Evolutionary conservation across 2,329 filamentous ascomycete species (phyloP), one percentile per base, ranked within the genome.

Genomic region (Venturia pyrina): DNA sequence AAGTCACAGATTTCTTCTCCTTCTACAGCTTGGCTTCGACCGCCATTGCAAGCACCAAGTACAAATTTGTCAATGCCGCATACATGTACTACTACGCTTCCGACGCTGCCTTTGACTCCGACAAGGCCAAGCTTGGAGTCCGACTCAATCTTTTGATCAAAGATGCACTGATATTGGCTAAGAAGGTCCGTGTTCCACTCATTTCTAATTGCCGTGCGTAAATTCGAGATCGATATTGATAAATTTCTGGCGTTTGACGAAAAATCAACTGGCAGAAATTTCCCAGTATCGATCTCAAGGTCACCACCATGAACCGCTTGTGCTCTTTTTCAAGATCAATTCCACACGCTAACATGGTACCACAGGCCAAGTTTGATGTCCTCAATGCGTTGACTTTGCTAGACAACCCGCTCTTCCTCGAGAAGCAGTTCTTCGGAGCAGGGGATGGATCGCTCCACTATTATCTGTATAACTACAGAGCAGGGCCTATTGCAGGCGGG

Each of bases 11-110:
- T 78, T 97, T 96, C 79, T 89, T 97, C 79, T 97, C 92, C 46
- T 99, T 98, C 80, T 99, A 98, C 82, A 88, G 87, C 73, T 88
- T 99, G 43, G 92, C 96, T 75, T 96, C 92, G 19, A 95, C 91
- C 1, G 89, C 97, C 67, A 96, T 99, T 72, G 87, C 89, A 70
- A 87, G 91, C 73, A 80, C 85, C 7, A 90, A 90, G 75, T 89
- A 96, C 78, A 84, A 86, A 67, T 85, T 87, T 66, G 87, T 99
- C 72, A 89, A 88, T 70, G 95, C 93, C 3, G 95, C 95, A 40
- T 99, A 99, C 78, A 85, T 98, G 65, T 99, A 93, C 81, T 99
- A 99, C 82, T 99, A 99, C 75, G 95, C 90, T 66, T 89, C 89
- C 7, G 91, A 96, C 72, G 81, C 85, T 5, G 93, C 88, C 13